phyloP scores from a whole-genome alignment of 2,329 filamentous ascomycete species.

The Huntiella abstrusa region DNA sequence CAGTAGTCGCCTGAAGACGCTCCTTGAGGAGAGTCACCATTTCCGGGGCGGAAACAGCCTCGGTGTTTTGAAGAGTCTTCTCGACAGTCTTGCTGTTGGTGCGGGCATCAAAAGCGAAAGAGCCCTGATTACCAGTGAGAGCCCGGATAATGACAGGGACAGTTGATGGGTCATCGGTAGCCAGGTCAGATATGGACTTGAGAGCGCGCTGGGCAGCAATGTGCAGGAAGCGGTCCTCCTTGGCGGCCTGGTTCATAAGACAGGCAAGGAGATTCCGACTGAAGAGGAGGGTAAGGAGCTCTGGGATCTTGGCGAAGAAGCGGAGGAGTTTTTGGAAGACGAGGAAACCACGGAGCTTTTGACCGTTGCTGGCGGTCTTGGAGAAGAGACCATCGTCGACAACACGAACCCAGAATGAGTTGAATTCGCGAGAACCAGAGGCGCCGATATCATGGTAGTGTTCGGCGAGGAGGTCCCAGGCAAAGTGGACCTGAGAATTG shows the following conservation, averaged over 20 bases:
- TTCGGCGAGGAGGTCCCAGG: constrained; percentile 63
- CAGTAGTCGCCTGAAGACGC: constrained; percentile 18
- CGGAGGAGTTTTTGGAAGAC: constrained; percentile 62
- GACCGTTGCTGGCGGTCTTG: constrained; percentile 60
- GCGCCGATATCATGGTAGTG: constrained; percentile 26
- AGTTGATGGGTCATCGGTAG: constrained; percentile 39
- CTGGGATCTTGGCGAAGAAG: constrained; percentile 25
- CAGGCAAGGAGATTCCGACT: constrained; percentile 68
- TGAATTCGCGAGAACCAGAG: constrained; percentile 33
- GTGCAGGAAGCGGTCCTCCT: constrained; percentile 61
- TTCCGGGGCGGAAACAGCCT: constrained; percentile 33
- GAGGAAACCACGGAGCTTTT: constrained; percentile 83
- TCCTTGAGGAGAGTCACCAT: constrained; percentile 30
- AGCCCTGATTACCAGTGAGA: constrained; percentile 51
- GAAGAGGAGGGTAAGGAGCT: constrained; percentile 44
- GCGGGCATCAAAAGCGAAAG: constrained; percentile 65
- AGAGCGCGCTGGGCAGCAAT: constrained; percentile 58
- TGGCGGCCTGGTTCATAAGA: constrained; percentile 64
- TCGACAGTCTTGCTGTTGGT: constrained; percentile 78
- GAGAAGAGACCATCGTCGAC: constrained; percentile 81
- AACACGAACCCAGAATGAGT: constrained; percentile 67
- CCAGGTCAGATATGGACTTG: constrained; percentile 48
- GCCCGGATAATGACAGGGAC: constrained; percentile 42
- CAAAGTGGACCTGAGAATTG: constrained; percentile 67
- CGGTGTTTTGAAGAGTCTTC: constrained; percentile 44